Percentiles rank a stretch among this genome's conserved stretches.
phyloP scores from a whole-genome alignment of 805 yeast species.

The Pichia paraexigua region DNA sequence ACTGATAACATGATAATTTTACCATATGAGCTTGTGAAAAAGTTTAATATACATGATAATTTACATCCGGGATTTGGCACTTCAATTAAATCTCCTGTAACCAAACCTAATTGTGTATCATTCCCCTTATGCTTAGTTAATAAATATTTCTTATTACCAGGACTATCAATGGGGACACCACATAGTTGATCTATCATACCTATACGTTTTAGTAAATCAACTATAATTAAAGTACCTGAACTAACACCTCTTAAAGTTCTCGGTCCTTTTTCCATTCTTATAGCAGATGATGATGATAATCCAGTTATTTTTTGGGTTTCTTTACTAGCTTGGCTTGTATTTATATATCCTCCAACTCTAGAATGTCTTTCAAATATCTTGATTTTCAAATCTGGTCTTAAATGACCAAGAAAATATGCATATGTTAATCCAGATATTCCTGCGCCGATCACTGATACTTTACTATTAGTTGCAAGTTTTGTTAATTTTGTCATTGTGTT shows the following conservation, averaged over 20 bases:
- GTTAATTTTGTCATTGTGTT: neutral
- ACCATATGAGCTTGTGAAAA: slow-evolving; percentile 18
- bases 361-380: slow-evolving; percentile 49
- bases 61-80: slow-evolving; percentile 37
- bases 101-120: slow-evolving; percentile 18
- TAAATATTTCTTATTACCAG: slow-evolving; percentile 67
- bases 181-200: slow-evolving; percentile 42
- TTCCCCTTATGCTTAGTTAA: slow-evolving; percentile 27
- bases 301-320: slow-evolving; percentile 23
- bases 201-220: slow-evolving; percentile 49
- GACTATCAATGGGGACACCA: slow-evolving; percentile 49
- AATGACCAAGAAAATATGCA: slow-evolving; percentile 54
- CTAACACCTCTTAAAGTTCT: slow-evolving; percentile 80
- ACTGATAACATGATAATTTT: slow-evolving; percentile 3
- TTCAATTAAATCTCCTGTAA: slow-evolving; percentile 37
- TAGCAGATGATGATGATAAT: neutral
- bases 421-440: slow-evolving; percentile 83
- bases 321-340: slow-evolving; percentile 30
- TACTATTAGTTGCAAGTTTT: slow-evolving; percentile 23
- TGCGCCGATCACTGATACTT: slow-evolving; percentile 72
- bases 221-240: slow-evolving; percentile 62
- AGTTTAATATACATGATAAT: slow-evolving; percentile 25
- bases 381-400: slow-evolving; percentile 72
- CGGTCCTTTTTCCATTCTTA: slow-evolving; percentile 74
- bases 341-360: slow-evolving; percentile 76